Evolutionary conservation across 2,329 filamentous ascomycete genomes (phyloP).

Genomic region (Escovopsis sp.): DNA sequence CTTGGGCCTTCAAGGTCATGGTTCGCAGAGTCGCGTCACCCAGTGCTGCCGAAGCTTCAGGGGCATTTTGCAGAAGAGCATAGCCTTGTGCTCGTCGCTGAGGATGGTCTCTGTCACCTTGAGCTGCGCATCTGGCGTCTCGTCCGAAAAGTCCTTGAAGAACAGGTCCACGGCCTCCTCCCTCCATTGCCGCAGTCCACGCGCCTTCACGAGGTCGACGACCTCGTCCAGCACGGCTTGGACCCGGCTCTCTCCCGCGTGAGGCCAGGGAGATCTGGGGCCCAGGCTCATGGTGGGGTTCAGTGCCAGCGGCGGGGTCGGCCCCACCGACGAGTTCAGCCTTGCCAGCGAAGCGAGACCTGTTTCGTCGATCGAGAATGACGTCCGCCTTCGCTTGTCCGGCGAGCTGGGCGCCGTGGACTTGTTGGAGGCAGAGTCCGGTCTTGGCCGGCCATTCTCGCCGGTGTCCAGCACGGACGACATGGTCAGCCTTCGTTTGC

Average conservation of each 20-base stretch:
- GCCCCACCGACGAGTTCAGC: constrained; percentile 17
- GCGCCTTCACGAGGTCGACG: constrained; percentile 26
- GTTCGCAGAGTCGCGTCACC: constrained; percentile 37
- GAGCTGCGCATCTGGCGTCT: constrained; percentile 43
- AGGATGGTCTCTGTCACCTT: constrained; percentile 44
- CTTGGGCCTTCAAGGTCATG: constrained; percentile 13
- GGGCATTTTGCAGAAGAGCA: constrained; percentile 49
- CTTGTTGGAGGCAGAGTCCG: constrained; percentile 15
- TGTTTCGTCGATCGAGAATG: constrained; percentile 9
- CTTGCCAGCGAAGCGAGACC: constrained; percentile 4
- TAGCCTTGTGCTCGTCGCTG: constrained; percentile 44
- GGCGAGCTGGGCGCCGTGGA: constrained; percentile 18
- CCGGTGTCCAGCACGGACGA: constrained; percentile 2
- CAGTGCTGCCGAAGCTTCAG: constrained; percentile 37
- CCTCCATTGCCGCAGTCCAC: constrained; percentile 32
- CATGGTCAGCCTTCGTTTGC: constrained; percentile 26
- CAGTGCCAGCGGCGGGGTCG: neutral
- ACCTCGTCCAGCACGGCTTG: constrained; percentile 21
- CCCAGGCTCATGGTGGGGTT: neutral
- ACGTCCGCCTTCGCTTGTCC: constrained; percentile 20
- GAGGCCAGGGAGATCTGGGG: neutral
- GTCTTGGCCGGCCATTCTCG: neutral
- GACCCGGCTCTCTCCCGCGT: neutral
- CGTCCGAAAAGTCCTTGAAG: constrained; percentile 41
- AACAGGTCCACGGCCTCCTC: constrained; percentile 45